Evolutionary conservation across 768 basidiomycete species (phyloP), one percentile per base, ranked within the genome.

Genomic region (Lactarius sp.): DNA sequence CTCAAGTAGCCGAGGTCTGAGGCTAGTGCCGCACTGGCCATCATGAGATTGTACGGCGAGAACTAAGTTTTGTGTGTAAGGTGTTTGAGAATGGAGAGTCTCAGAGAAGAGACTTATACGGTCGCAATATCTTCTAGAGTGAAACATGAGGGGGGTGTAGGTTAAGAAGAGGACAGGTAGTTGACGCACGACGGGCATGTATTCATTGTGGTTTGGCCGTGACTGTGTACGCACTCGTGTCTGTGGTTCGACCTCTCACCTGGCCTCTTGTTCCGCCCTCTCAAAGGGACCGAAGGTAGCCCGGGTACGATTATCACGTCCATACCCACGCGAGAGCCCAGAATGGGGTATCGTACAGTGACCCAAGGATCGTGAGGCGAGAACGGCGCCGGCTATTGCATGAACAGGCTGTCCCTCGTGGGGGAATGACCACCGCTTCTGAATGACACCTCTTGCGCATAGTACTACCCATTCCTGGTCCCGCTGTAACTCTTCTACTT

Each of bases 341-440:
- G 41, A 71, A 10, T 70, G 59, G 33, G 62, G 49, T 69, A n/a
- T 70, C n/a, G 72, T 69, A 56, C 70, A 72, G 49, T 70, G 69
- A 37, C 71, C 70, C 8, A 74, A 66, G 31, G 69, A 66, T 51
- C 70, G 62, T 10, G 71, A 60, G 0, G 73, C 60, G 44, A 66
- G 61, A n/a, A 77, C 67, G 22, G 71, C 67, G 20, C 74, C 74
- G 7, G 78, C 72, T 68, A 20, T 88, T 77, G 70, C 90, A 92
- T 90, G 90, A 37, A 94, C 83, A 1, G 81, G 79, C 70, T 92
- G 86, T 6, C 79, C 81, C 69, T 90, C 89, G 47, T 83, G 77
- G n/a, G 77, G 72, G 70, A 92, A 89, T 57, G 80, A 81, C 90
- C 91, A 93, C 69, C 84, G 84, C 70, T 86, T 85, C 60, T 77